Evolutionary conservation across 2,329 filamentous ascomycete species (phyloP).

Genomic region (Paraphoma sp.): DNA sequence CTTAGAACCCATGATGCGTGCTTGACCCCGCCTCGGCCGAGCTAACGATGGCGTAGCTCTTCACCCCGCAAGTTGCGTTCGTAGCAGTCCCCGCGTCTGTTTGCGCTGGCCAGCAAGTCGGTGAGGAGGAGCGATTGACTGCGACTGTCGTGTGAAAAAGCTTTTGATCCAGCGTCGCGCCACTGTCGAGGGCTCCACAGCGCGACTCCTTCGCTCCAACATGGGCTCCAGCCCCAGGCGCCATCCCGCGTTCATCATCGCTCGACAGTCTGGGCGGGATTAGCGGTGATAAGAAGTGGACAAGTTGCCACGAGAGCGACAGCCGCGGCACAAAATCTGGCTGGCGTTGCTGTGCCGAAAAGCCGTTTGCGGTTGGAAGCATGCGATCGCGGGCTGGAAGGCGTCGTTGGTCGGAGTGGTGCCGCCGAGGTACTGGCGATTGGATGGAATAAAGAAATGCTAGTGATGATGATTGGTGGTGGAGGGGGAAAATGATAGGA

Average conservation of each 20-base stretch:
- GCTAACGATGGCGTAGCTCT: neutral
- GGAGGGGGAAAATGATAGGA: neutral
- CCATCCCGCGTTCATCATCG: slow-evolving; percentile 10
- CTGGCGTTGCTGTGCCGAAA: neutral
- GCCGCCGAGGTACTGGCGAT: neutral
- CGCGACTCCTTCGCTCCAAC: neutral
- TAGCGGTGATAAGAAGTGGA: slow-evolving; percentile 1
- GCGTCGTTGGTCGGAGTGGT: neutral
- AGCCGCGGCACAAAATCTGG: neutral
- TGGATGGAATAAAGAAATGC: neutral
- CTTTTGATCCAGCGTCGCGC: slow-evolving; percentile 1
- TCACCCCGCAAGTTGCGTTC: neutral
- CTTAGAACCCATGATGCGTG: slow-evolving; percentile 9
- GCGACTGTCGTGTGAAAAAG: neutral
- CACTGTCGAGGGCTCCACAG: neutral
- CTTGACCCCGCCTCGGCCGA: slow-evolving; percentile 2
- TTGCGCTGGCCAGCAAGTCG: neutral
- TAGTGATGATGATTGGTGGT: neutral
- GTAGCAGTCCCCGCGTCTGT: neutral
- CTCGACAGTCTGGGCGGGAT: neutral
- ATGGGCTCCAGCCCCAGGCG: neutral
- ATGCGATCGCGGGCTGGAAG: neutral
- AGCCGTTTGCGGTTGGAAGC: slow-evolving; percentile 2
- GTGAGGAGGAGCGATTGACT: neutral
- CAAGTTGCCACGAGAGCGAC: neutral